Conservation (phyloP, 2,329 filamentous ascomycete species). For the Zasmidium cellare region DNA sequence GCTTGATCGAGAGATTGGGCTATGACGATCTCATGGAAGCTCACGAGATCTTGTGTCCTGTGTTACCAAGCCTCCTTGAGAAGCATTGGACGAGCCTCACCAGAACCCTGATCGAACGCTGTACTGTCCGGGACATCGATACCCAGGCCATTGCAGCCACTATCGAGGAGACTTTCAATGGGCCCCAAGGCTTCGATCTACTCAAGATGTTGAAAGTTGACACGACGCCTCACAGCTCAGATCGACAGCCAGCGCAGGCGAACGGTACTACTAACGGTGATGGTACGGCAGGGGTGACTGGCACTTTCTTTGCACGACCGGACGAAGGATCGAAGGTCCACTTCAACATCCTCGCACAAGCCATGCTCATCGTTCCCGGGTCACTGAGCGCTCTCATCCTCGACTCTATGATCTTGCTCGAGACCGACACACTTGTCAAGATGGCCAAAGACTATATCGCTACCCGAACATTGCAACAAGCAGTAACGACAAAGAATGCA, state of each 20-base stretch:
- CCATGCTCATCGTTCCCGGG: constrained; percentile 75
- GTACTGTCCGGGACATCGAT: constrained; percentile 65
- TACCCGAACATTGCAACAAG: constrained; percentile 65
- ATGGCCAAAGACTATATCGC: constrained; percentile 63
- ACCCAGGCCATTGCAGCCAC: constrained; percentile 56
- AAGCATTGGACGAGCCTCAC: constrained; percentile 77
- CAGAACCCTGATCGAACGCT: constrained; percentile 80
- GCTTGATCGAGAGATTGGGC: constrained; percentile 77
- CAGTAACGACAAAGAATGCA: constrained; percentile 57
- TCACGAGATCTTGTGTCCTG: constrained; percentile 69
- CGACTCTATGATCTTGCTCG: constrained; percentile 52
- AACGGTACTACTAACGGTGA: constrained; percentile 15
- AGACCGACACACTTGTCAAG: constrained; percentile 53
- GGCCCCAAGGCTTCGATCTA: constrained; percentile 52
- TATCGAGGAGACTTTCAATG: constrained; percentile 59
- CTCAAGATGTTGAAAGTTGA: constrained; percentile 61
- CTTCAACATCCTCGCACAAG: constrained; percentile 81
- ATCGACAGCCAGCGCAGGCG: constrained; percentile 12
- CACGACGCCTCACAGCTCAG: constrained; percentile 32
- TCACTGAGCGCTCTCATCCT: constrained; percentile 70
- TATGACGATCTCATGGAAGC: constrained; percentile 81
- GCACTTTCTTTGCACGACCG: constrained; percentile 22
- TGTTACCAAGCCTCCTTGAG: constrained; percentile 71
- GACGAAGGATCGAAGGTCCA: constrained; percentile 46
- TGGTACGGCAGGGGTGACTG: constrained; percentile 1